These are phyloP conservation scores for Chlamydomonas reinhardtii DNA, from an alignment of 163 green algal genomes.

Conservation along the genomic window DNA sequence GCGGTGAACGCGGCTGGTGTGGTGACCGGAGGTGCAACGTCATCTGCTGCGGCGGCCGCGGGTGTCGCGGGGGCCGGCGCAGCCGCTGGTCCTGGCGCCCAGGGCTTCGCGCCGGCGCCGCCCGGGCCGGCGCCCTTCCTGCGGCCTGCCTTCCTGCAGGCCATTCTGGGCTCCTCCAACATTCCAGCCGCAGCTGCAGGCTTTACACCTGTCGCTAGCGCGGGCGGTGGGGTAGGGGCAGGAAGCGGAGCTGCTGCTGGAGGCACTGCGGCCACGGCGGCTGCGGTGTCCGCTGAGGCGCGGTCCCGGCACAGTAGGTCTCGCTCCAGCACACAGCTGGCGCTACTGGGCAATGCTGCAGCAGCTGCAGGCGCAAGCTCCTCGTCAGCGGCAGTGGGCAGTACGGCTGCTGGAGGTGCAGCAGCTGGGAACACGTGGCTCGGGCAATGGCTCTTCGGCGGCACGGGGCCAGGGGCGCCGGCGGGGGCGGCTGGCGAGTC, in stretches of 20 bases:
- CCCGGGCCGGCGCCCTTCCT: neutral
- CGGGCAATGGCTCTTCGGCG: neutral
- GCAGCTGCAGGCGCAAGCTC: no score
- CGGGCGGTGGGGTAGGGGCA: neutral
- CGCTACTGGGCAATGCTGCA: no score
- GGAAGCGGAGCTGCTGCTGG: neutral
- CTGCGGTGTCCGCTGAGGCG: no score
- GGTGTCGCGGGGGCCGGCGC: neutral
- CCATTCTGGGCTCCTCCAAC: constrained; percentile 1
- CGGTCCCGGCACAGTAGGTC: no score
- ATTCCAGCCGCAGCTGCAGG: neutral
- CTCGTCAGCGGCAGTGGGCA: no score
- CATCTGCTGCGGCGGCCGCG: neutral
- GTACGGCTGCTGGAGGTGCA: no score
- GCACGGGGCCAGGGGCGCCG: neutral
- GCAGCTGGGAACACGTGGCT: no score
- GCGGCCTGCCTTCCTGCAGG: constrained; percentile 24
- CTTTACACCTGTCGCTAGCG: neutral
- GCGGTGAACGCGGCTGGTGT: no score
- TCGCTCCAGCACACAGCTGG: no score
- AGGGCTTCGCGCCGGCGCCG: neutral
- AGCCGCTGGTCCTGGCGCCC: no score
- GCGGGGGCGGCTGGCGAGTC: neutral
- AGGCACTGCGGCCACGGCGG: neutral
- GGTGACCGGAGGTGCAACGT: no score